Base-by-base conservation (phyloP, 179 eudicot genomes). In the Vitellaria paradoxa region DNA sequence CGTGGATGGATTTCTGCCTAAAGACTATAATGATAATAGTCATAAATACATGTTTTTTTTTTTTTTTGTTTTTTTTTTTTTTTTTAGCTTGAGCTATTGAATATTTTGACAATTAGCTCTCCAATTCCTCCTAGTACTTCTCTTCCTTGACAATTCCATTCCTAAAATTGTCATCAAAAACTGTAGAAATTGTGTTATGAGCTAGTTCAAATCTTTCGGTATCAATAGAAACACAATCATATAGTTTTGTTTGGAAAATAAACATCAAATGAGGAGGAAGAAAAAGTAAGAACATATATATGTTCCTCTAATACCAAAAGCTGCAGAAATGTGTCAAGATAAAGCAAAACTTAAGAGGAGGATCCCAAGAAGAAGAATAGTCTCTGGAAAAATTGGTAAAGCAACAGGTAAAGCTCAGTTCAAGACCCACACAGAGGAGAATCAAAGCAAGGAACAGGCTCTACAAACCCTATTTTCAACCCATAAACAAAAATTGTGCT, bases 381-480 rank as follows among this genome's bases (percentile, higher is more conserved):
- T 9, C 26, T 45, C 9, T 57, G 21, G 21, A 7, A 65, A 47
- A 37, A 65, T 37, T 10, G 68, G 14, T 11, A 26, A 15, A 53
- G 5, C n/a, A 42, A 73, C 24, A 49, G 17, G 15, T 42, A 60
- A 47, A 61, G 57, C 23, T 17, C 20, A 61, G 68, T 47, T 61
- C 21, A 61, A 74, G 42, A 74, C 67, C 53, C 40, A 61, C 53
- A 74, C n/a, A 5, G 5, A 73, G 67, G 37, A 30, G 37, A 30
- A 30, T 2, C 37, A 30, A 30, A 30, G 37, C 37, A 30, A 30
- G 37, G 37, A 30, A 30, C 37, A 30, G 37, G 37, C 37, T 30
- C 1, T 61, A 74, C 40, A 62, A 2, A 24, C 17, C 21, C 64
- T 7, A 37, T 13, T 20, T 37, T 30, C 26, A 72, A 37, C 50